phyloP scores from a whole-genome alignment of 192 early-diverging fungal genomes.

The Jimgerdemannia flammicorona region DNA sequence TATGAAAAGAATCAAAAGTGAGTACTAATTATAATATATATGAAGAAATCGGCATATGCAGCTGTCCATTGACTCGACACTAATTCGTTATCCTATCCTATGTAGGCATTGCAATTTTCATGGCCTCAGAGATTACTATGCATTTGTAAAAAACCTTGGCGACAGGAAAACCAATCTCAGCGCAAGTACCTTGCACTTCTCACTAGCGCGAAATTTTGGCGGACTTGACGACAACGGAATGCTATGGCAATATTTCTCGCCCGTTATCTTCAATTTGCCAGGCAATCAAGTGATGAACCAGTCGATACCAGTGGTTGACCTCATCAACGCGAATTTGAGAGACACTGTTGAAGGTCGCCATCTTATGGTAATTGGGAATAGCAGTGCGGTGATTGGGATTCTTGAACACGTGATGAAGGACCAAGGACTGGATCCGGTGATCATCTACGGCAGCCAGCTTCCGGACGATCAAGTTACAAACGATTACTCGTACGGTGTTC shows the following conservation, averaged over 20 bases:
- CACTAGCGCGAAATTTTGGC: conserved; percentile 15
- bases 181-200: conserved; percentile 6
- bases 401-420: conserved; percentile 11
- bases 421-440: conserved; percentile 10
- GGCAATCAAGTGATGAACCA: not conserved
- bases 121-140: not conserved
- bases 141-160: not conserved
- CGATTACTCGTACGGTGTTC: conserved; percentile 22
- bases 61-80: too few relatives aligned
- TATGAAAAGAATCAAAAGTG: conserved; percentile 15
- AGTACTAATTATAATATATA: not conserved
- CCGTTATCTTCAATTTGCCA: not conserved
- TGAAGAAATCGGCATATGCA: too few relatives aligned
- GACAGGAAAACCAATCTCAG: not conserved
- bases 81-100: not conserved
- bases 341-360: conserved; percentile 7
- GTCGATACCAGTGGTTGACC: conserved; percentile 4
- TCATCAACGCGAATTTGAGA: conserved; percentile 12
- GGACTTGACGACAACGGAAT: conserved; percentile 7
- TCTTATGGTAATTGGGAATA: conserved; percentile 17
- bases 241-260: conserved; percentile 2
- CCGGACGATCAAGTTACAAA: conserved; percentile 12
- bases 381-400: conserved; percentile 9
- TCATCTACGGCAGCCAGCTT: conserved; percentile 17
- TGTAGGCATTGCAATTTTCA: conserved; percentile 9